Evolutionary conservation across 192 early-diverging fungal genomes (phyloP), one percentile per base, ranked within the genome.

Genomic region (Funneliformis geosporum): DNA sequence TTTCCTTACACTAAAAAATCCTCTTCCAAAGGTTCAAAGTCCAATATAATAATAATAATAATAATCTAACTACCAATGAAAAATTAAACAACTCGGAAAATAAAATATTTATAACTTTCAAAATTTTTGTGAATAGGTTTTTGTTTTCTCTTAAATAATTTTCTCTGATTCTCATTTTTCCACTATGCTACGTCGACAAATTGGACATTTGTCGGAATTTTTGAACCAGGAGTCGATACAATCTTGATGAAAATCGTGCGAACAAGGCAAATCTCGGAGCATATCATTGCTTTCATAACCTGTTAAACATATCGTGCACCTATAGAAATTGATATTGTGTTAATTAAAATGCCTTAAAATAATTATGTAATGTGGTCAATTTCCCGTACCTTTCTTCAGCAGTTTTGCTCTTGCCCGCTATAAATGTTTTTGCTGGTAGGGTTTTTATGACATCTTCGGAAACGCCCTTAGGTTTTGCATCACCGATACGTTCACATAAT

Each of bases 171-270:
- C 39, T 68, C 16, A 68, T 42, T 42, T 68, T 33, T 68, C 66
- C 39, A 39, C 14, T 21, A 68, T 8, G 21, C 69, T 46, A 46
- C 44, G 62, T 28, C 75, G 60, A 81, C 89, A 90, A 23, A 90
- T 88, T 10, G 89, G 89, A 74, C 89, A 90, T 27, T 84, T 80
- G 62, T 87, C 84, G n/a, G 82, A 82, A 46, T 83, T 81, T 80
- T 88, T 82, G 2, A 86, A 77, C 89, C 89, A 90, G 11, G 79
- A 81, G 71, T 88, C 89, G 33, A 90, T 85, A 75, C 89, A 90
- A 14, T 80, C 84, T 42, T 80, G 72, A 73, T 90, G 89, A 73
- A 87, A 90, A 64, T 85, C 86, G 60, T 90, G 87, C 25, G 81
- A 82, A 69, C 89, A 90, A 59, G 87, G 85, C 33, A 90, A 78